Base-by-base conservation (phyloP, 2,329 filamentous ascomycete species). In the Aspergillus flavus region DNA sequence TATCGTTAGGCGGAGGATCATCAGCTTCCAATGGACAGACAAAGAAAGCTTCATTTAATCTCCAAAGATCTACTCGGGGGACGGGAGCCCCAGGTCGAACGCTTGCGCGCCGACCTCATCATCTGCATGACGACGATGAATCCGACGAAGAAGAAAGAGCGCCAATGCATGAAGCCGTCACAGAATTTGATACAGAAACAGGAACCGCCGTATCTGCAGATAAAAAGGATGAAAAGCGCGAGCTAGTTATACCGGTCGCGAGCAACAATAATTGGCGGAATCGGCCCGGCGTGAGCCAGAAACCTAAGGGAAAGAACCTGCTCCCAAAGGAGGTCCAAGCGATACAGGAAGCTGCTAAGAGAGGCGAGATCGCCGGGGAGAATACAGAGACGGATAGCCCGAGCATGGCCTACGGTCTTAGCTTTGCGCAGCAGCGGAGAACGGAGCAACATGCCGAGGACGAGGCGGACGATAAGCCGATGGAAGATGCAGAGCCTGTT, bases 211-310 rank as follows among this genome's bases (percentile, higher is more conserved):
- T 81, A 46, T 69, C 73, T 4, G 72, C 69, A 76, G 63, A 87
- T 79, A 65, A 70, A 9, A 65, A 78, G 65, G 65, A 81, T 72
- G 70, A 82, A 81, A 78, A 79, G 45, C 83, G 90, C 72, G 87
- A 90, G 68, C 87, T 93, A 81, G 93, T 94, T 73, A 87, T 87
- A 36, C 89, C 92, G 73, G 91, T 93, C 64, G 91, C 92, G 78
- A 91, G 89, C 72, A 89, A 87, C 74, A 97, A 97, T 76, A 95
- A 98, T 82, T 89, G 93, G 66, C 75, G 77, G 57, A 75, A 80
- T 61, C 72, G 78, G 7, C 68, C 76, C 5, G 73, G 77, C 4
- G 66, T 69, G 2, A 77, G 74, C 48, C 87, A 60, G 86, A 87
- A 82, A 84, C 90, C 72, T 62, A 79, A 84, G 67, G 87, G 82